A percentile compares a stretch with the other conserved stretches of the same genome.
phyloP scores from a whole-genome alignment of 129 eudicot species.

The Centrapalus pauciflorus region DNA sequence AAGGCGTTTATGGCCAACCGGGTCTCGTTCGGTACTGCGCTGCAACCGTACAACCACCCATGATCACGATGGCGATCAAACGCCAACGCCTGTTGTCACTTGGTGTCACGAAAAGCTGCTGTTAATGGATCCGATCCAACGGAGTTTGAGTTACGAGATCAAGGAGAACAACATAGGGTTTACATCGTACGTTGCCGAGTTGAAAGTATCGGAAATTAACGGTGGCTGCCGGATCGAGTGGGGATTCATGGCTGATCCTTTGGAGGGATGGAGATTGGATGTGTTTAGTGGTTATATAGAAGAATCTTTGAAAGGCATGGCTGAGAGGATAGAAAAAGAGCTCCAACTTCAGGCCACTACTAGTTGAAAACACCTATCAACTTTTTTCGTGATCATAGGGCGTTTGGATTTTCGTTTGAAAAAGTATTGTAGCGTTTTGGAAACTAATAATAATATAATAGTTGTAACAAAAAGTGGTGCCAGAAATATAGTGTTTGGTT shows the following conservation, averaged over 20 bases:
- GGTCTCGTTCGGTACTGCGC: conserved; percentile 60
- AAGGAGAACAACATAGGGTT: conserved; percentile 51
- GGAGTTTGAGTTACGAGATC: conserved; percentile 42
- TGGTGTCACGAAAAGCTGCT: conserved; percentile 58
- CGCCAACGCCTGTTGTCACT: neutral
- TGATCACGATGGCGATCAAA: neutral
- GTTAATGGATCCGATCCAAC: conserved; percentile 26
- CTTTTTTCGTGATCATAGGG: no score
- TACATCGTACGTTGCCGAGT: conserved; percentile 26
- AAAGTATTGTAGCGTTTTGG: no score
- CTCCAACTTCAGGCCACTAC: conserved; percentile 2
- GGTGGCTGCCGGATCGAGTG: conserved; percentile 53
- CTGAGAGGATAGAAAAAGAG: conserved; percentile 11
- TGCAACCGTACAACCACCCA: conserved; percentile 20
- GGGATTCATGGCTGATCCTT: conserved; percentile 48
- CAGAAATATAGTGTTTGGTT: no score
- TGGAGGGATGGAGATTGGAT: conserved; percentile 44
- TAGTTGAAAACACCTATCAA: no score
- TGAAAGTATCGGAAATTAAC: conserved; percentile 11
- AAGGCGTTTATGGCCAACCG: conserved; percentile 45
- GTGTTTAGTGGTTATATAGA: conserved; percentile 24
- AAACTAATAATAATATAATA: no score
- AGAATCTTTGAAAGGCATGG: conserved; percentile 30
- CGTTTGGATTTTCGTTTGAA: no score
- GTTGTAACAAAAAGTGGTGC: no score